Base-by-base conservation (phyloP, 768 basidiomycete species). In the Coprinopsis sp. region DNA sequence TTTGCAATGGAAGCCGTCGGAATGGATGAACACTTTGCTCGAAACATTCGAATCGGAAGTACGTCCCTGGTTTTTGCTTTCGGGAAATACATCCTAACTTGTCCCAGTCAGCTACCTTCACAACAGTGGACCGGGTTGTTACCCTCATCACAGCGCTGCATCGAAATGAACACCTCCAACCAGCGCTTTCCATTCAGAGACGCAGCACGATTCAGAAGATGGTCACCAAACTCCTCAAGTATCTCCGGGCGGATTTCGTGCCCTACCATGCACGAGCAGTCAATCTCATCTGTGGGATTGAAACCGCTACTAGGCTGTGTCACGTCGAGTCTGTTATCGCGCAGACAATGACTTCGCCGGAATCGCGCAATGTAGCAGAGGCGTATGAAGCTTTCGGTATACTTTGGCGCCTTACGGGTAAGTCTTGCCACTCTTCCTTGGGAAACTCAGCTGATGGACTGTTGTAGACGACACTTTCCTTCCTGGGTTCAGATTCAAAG, bases 301-400 rank as follows among this genome's bases (percentile, higher is more conserved):
- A 92, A 54, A 67, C 71, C 31, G 58, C 76, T 13, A 71, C 79
- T 24, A 60, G 69, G 5, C 71, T 71, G 12, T 72, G 77, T 23
- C 77, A 87, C 57, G 79, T 94, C 7, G 90, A 94, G 58, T 81
- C 88, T 4, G 83, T 91, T 34, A 65, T 97, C 24, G 79, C 91
- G 1, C 77, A 83, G 47, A 77, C 75, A 13, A 76, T 98, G 69
- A 75, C 75, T 8, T 77, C 82, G 6, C 59, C 73, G 0, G 73
- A 81, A 25, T 64, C 69, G 6, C 58, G 58, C 2, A 70, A 72
- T 33, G 66, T 75, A 2, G 65, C 76, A 14, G 76, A 79, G 16
- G 78, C 82, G 1, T 89, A 84, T 58, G 88, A 95, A 54, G 88
- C 87, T 0, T 97, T 99, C 61, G 93, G 95, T 2, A 80, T 89